These are phyloP conservation scores for Elaeis guineensis DNA, from an alignment of 176 grass and related monocot genomes.

Conservation along the genomic window DNA sequence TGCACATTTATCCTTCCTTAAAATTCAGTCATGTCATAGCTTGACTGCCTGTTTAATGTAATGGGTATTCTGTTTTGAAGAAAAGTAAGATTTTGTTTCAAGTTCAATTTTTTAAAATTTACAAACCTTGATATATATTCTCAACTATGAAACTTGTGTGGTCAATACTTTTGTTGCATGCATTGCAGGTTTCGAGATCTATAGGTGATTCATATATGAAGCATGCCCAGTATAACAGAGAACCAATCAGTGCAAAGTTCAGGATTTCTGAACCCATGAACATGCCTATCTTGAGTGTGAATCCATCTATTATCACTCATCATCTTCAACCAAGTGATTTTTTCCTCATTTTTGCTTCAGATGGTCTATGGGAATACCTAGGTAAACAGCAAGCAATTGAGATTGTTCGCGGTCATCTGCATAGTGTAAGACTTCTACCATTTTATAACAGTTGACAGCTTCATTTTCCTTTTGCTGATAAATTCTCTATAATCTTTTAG, in stretches of 20 bases:
- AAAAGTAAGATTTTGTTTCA: no score
- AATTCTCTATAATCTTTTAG: neutral
- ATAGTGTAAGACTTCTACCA: constrained; percentile 40
- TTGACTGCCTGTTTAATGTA: no score
- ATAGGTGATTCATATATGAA: constrained; percentile 84
- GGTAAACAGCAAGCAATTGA: constrained; percentile 78
- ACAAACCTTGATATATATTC: neutral
- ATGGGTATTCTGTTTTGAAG: no score
- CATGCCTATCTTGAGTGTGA: constrained; percentile 55
- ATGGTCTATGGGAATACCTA: constrained; percentile 89
- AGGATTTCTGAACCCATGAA: constrained; percentile 61
- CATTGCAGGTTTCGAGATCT: constrained; percentile 80
- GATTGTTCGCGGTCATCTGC: constrained; percentile 70
- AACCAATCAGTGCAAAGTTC: constrained; percentile 78
- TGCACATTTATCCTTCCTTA: no score
- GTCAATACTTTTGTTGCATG: constrained; percentile 5
- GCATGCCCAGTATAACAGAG: constrained; percentile 51
- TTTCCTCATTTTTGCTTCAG: constrained; percentile 90
- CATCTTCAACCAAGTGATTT: constrained; percentile 56
- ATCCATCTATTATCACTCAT: constrained; percentile 59
- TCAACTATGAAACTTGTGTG: constrained; percentile 9
- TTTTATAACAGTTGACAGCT: neutral
- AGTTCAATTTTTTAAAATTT: no score
- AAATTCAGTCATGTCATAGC: no score
- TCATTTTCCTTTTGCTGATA: neutral